Evolutionary conservation across 1,284 basidiomycete genomes (phyloP), one percentile per base, ranked within the genome.

Genomic region (Pisolithus thermaeus): DNA sequence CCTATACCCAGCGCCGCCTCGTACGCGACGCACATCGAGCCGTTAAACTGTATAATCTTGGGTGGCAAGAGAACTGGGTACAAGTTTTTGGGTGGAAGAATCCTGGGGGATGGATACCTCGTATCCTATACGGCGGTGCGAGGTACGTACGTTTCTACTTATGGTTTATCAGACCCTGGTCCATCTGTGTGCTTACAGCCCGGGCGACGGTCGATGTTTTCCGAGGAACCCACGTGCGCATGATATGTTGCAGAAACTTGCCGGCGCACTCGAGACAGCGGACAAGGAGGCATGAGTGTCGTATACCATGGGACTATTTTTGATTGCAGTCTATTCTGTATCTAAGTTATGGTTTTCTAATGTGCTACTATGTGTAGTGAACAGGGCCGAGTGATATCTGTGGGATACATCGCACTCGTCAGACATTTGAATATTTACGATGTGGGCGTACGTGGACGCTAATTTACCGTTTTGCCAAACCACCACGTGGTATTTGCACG

Each of bases 31-130:
- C 87, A 18, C 87, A 90, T 56, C 70, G 77, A 3, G 65, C 75
- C 18, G 79, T 92, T 48, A 79, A 79, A 22, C 56, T 90, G 16
- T 95, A 91, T 60, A 84, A 93, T 65, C 60, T 92, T 4, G 91
- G 92, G 6, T 87, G 81, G 80, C 72, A 75, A 42, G 73, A 70
- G 57, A 94, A 94, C 59, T 83, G 83, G 78, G 68, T 61, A 16
- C 83, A 87, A 61, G 77, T 81, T 1, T 76, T 88, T 54, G 85
- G 83, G 12, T 82, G 75, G 75, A 70, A 67, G 38, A 68, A 61
- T 28, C 71, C 66, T 53, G 70, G 69, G 55, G 78, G 78, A 6
- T 84, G 78, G 80, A 53, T 77, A 7, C 64, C 70, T 46, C 73
- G 81, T 32, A 44, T 87, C 3, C 65, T 77, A 51, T 76, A 70